Evolutionary conservation across 2,329 filamentous ascomycete species (phyloP).

Genomic region (Dothiorella sarmentorum): DNA sequence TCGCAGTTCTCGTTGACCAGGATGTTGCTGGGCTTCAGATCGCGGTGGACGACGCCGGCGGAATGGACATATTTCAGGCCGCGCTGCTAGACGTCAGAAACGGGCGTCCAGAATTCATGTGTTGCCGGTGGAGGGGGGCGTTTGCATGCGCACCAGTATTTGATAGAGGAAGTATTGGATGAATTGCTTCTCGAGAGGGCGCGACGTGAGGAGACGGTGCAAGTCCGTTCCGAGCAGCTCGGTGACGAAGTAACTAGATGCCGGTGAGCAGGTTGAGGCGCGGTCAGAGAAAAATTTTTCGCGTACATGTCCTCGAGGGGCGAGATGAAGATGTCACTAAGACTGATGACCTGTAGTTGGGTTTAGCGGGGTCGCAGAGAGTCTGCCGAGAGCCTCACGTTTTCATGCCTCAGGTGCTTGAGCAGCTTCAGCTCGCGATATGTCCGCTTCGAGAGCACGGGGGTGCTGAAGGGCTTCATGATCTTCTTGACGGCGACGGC

Average conservation of each 20-base stretch:
- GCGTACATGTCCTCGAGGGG: constrained; percentile 95
- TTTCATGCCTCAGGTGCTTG: constrained; percentile 95
- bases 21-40: constrained; percentile 98
- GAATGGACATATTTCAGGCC: constrained; percentile 99
- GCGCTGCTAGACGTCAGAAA: constrained; percentile 56
- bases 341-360: constrained; percentile 71
- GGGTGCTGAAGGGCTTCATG: constrained; percentile 99
- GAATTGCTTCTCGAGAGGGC: constrained; percentile 97
- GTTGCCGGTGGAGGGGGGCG: background rate
- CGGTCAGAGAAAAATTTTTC: constrained; percentile 20
- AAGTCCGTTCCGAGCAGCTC: constrained; percentile 95
- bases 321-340: constrained; percentile 99
- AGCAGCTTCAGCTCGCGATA: constrained; percentile 96
- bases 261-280: background rate
- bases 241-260: constrained; percentile 87
- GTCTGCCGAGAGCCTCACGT: constrained; percentile 56
- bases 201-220: constrained; percentile 88
- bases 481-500: constrained; percentile 99
- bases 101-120: background rate
- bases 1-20: constrained; percentile 99
- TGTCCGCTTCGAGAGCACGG: constrained; percentile 93
- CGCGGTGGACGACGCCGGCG: constrained; percentile 93
- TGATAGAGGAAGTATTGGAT: constrained; percentile 99
- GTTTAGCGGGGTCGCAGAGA: background rate
- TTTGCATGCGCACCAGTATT: constrained; percentile 71